phyloP scores from a whole-genome alignment of 192 early-diverging fungal genomes.

The Kickxella alabastrina region DNA sequence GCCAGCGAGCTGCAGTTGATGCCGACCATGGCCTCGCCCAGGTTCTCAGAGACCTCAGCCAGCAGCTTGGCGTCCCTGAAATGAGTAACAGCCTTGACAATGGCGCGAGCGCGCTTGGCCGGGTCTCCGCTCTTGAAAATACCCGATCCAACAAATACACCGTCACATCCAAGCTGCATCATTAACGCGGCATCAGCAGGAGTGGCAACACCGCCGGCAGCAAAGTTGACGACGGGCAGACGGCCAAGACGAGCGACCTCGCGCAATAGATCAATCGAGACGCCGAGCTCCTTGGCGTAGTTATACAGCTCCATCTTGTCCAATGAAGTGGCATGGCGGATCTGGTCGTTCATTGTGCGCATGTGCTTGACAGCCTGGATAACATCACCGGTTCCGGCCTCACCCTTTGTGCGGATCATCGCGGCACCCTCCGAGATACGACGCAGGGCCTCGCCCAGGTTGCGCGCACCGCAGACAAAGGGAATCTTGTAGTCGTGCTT shows the following conservation, averaged over 20 bases:
- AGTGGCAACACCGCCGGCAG: conserved; percentile 94
- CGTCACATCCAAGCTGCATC: conserved; percentile 99
- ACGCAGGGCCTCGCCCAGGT: conserved; percentile 94
- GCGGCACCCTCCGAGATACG: conserved; percentile 95
- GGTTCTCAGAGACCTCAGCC: conserved; percentile 82
- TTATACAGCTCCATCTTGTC: conserved; percentile 84
- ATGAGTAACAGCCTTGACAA: conserved; percentile 95
- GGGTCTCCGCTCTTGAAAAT: conserved; percentile 96
- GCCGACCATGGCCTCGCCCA: conserved; percentile 97
- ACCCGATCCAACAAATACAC: conserved; percentile 96
- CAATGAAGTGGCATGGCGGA: conserved; percentile 80
- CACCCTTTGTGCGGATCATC: conserved; percentile 98
- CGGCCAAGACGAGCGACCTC: conserved; percentile 82
- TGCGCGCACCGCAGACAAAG: conserved; percentile 91
- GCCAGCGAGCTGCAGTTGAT: conserved; percentile 64
- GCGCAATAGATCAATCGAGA: conserved; percentile 84
- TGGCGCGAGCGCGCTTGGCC: conserved; percentile 89
- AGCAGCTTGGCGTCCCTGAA: conserved; percentile 85
- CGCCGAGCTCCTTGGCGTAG: conserved; percentile 95
- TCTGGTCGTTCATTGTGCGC: conserved; percentile 80
- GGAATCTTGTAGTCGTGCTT: conserved; percentile 90
- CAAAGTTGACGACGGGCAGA: conserved; percentile 97
- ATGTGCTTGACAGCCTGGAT: conserved; percentile 96
- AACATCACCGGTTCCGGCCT: conserved; percentile 96
- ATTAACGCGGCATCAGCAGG: conserved; percentile 98